phyloP scores from a whole-genome alignment of 1,139 yeast species.

The Entelexis paramagnoliae region DNA sequence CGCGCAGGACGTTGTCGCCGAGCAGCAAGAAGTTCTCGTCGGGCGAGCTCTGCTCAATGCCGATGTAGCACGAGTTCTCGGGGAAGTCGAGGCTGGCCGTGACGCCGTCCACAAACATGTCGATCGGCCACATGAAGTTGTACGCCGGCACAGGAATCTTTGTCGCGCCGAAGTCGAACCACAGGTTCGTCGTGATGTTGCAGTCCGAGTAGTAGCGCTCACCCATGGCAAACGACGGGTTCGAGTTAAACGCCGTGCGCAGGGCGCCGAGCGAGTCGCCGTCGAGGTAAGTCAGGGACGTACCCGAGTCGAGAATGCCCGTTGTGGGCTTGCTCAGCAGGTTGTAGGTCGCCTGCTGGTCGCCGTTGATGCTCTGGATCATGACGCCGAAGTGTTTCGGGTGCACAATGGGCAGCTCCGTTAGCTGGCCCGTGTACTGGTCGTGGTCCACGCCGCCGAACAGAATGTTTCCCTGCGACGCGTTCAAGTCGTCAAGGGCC shows the following conservation, averaged over 20 bases:
- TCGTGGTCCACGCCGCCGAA: slow-evolving; percentile 55
- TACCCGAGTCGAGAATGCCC: slow-evolving; percentile 58
- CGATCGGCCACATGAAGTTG: slow-evolving; percentile 36
- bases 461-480: slow-evolving; percentile 40
- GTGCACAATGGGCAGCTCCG: slow-evolving; percentile 24
- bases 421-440: slow-evolving; percentile 42
- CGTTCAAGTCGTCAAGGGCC: slow-evolving; percentile 38
- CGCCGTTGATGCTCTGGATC: slow-evolving; percentile 33
- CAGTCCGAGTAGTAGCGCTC: slow-evolving; percentile 34
- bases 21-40: slow-evolving; percentile 30
- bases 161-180: slow-evolving; percentile 46
- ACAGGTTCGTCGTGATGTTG: slow-evolving; percentile 31
- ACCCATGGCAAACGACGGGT: slow-evolving; percentile 33
- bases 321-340: slow-evolving; percentile 30
- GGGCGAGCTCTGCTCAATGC: slow-evolving; percentile 27
- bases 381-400: slow-evolving; percentile 44
- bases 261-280: slow-evolving; percentile 30
- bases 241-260: slow-evolving; percentile 31
- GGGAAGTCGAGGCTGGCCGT: slow-evolving; percentile 32
- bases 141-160: slow-evolving; percentile 40
- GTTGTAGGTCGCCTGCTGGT: slow-evolving; percentile 33
- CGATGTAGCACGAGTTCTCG: slow-evolving; percentile 32
- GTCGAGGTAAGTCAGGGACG: slow-evolving; percentile 51
- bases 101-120: slow-evolving; percentile 28
- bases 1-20: slow-evolving; percentile 47